phyloP scores from a whole-genome alignment of 1,284 basidiomycete genomes.

The Crepidotus sp. region DNA sequence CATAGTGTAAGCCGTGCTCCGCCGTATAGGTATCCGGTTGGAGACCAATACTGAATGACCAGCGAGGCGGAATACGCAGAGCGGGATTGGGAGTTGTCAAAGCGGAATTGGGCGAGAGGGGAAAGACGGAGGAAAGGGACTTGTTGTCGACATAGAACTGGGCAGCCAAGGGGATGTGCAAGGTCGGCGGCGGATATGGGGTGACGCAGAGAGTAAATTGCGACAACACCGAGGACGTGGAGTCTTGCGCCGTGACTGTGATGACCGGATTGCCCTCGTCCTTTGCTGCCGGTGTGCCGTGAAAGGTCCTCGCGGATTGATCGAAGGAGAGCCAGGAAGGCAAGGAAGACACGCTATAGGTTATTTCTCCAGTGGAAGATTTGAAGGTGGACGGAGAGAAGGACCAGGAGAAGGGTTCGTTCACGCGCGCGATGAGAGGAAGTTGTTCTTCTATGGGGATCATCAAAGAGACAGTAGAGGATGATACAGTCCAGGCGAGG shows the following conservation, averaged over 20 bases:
- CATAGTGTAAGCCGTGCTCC: slow-evolving; percentile 51
- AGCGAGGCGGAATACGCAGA: slow-evolving; percentile 69
- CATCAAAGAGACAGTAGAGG: slow-evolving; percentile 37
- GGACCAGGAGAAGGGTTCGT: slow-evolving; percentile 54
- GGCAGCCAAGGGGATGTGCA: slow-evolving; percentile 45
- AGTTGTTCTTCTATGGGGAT: slow-evolving; percentile 51
- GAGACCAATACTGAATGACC: slow-evolving; percentile 91
- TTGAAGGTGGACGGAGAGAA: slow-evolving; percentile 53
- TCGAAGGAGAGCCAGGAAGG: slow-evolving; percentile 66
- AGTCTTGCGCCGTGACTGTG: slow-evolving; percentile 46
- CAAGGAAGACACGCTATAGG: slow-evolving; percentile 40
- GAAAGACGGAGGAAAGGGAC: slow-evolving; percentile 62
- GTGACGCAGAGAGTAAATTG: slow-evolving; percentile 56
- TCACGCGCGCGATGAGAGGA: slow-evolving; percentile 53
- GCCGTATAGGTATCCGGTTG: slow-evolving; percentile 56
- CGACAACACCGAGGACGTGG: slow-evolving; percentile 37
- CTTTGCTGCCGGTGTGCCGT: slow-evolving; percentile 44
- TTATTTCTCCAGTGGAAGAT: slow-evolving; percentile 35
- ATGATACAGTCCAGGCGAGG: slow-evolving; percentile 28
- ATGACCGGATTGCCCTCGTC: slow-evolving; percentile 54
- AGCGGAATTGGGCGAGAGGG: slow-evolving; percentile 47
- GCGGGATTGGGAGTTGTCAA: slow-evolving; percentile 46
- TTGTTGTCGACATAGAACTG: slow-evolving; percentile 55
- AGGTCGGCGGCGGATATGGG: slow-evolving; percentile 42
- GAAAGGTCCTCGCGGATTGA: slow-evolving; percentile 37